These are phyloP conservation scores for Xerocomus minutiporus DNA, from an alignment of 1,284 basidiomycete genomes.

Conservation along the genomic window DNA sequence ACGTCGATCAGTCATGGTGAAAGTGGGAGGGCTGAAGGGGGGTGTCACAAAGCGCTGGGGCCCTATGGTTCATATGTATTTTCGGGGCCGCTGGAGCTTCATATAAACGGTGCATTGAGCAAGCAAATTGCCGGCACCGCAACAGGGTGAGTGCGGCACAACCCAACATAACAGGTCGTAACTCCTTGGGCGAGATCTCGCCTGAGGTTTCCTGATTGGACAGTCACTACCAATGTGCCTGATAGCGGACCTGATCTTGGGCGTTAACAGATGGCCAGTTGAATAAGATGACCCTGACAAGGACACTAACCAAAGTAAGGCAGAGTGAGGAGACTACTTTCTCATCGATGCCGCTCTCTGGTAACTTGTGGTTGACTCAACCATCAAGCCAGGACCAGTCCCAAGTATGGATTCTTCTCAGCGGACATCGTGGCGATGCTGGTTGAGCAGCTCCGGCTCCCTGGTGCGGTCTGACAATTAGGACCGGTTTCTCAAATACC, in stretches of 20 bases:
- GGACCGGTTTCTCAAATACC: conserved; percentile 17
- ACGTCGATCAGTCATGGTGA: conserved; percentile 29
- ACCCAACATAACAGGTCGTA: conserved; percentile 30
- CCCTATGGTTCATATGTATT: conserved; percentile 32
- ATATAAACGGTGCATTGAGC: conserved; percentile 28
- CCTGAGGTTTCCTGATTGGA: conserved; percentile 29
- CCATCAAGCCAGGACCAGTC: conserved; percentile 16
- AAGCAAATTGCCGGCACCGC: conserved; percentile 31
- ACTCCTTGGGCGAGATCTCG: conserved; percentile 30
- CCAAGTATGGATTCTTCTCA: conserved; percentile 20
- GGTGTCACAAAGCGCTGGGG: conserved; percentile 6
- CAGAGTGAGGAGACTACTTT: conserved; percentile 16
- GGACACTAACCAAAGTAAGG: conserved; percentile 33
- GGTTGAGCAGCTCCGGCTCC: conserved; percentile 6
- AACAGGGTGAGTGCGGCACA: conserved; percentile 31
- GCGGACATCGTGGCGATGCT: conserved; percentile 26
- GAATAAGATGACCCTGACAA: conserved; percentile 29
- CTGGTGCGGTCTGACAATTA: conserved; percentile 13
- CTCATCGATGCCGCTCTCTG: conserved; percentile 12
- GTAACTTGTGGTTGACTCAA: conserved; percentile 15
- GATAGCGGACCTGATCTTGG: conserved; percentile 27
- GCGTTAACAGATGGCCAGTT: conserved; percentile 12
- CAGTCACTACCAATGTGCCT: conserved; percentile 25
- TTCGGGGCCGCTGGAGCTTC: conserved; percentile 29
- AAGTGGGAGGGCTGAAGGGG: conserved; percentile 1